These are phyloP conservation scores for Ganoderma lucidum DNA, from an alignment of 1,284 basidiomycete genomes.

Conservation along the genomic window DNA sequence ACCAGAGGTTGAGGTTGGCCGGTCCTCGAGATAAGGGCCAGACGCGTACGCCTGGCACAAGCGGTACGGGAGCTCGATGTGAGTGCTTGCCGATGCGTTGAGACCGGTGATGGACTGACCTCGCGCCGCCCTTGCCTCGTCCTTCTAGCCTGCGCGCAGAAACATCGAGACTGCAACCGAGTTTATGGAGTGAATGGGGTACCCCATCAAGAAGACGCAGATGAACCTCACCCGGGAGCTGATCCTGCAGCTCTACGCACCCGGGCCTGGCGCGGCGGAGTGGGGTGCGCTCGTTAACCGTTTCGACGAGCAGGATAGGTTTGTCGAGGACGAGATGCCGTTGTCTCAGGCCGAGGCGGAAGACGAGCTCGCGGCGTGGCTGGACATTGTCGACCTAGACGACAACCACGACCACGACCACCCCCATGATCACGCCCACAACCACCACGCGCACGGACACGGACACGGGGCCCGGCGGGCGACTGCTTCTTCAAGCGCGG, in stretches of 20 bases:
- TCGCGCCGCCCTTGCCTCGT: neutral
- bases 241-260: conserved; percentile 49
- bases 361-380: conserved; percentile 51
- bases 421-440: neutral
- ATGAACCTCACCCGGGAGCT: conserved; percentile 54
- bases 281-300: conserved; percentile 51
- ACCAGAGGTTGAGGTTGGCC: neutral
- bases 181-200: conserved; percentile 52
- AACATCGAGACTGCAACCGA: conserved; percentile 58
- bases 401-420: conserved; percentile 14
- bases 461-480: neutral
- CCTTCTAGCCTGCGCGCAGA: conserved; percentile 46
- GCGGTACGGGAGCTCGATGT: conserved; percentile 73
- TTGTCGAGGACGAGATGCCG: conserved; percentile 48
- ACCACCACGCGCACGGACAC: neutral
- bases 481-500: neutral
- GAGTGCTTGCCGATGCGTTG: conserved; percentile 23
- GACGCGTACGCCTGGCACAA: conserved; percentile 70
- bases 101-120: neutral
- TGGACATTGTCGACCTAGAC: conserved; percentile 26
- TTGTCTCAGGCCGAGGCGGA: conserved; percentile 48
- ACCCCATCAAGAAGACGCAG: conserved; percentile 54
- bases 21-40: neutral
- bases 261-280: conserved; percentile 46
- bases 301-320: conserved; percentile 28